phyloP scores from a whole-genome alignment of 169 alveolate genomes.

The Plasmodium yoelii region DNA sequence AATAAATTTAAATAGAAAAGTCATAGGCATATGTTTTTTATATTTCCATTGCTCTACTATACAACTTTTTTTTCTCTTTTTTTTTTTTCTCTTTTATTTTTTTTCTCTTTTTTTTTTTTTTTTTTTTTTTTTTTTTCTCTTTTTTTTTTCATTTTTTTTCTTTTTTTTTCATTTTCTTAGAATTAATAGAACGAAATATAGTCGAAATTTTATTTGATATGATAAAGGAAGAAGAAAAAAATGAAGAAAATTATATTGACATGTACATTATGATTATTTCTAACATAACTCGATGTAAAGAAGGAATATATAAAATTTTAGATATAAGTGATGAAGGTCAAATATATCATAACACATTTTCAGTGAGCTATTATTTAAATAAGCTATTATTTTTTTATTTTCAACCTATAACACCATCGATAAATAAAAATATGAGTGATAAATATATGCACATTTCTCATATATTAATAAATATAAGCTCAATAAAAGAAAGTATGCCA shows the following conservation, averaged over 20 bases:
- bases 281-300: constrained; percentile 37
- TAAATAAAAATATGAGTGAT: constrained; percentile 25
- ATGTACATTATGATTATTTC: constrained; percentile 45
- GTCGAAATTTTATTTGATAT: constrained; percentile 51
- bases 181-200: constrained; percentile 10
- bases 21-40: too few relatives aligned
- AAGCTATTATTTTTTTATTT: constrained; percentile 35
- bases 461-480: constrained; percentile 36
- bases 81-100: too few relatives aligned
- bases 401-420: constrained; percentile 17
- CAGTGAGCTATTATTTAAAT: constrained; percentile 31
- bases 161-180: constrained; percentile 2
- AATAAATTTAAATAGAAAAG: too few relatives aligned
- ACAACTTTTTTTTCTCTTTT: not conserved
- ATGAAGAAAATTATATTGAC: constrained; percentile 25
- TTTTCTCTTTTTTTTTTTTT: too few relatives aligned
- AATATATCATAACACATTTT: not conserved
- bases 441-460: constrained; percentile 32
- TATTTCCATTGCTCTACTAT: too few relatives aligned
- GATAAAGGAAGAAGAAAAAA: constrained; percentile 38
- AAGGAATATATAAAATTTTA: constrained; percentile 34
- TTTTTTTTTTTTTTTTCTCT: not conserved
- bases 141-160: not conserved
- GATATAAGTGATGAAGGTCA: not conserved
- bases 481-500: constrained; percentile 35